Evolutionary conservation across 441 rosid genomes (phyloP), one percentile per base, ranked within the genome.

Genomic region (Pelargonium australe): DNA sequence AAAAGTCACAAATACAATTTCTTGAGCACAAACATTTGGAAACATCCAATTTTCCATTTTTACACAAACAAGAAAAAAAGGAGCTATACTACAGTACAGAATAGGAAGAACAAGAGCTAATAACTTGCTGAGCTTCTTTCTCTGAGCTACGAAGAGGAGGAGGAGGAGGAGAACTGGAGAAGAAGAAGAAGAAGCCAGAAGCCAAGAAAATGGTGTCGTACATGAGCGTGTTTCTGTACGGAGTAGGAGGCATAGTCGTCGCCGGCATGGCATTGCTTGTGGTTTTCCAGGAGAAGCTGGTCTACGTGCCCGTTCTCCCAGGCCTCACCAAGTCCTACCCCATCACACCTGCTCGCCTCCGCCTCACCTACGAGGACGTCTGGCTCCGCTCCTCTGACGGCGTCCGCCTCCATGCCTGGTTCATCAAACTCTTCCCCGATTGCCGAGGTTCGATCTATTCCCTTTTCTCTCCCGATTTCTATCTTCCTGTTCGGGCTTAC

Each of bases 301-400:
- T 94, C 19, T 94, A 94, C 83, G 99, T 94, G 2, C 99, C 99
- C 16, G 96, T 94, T 34, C 84, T 94, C 20, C 97, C 97, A 0
- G 99, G 97, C 9, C 86, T 90, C 75, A 81, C 92, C 73, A 94
- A 91, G 80, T 82, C 94, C 7, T 94, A 94, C 79, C 77, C 91
- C 47, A 83, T 94, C 62, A 87, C 92, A 1, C 97, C 97, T 1
- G 73, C 91, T 60, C 91, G 97, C 68, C 87, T 91, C 73, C 87
- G 84, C 23, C 96, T 95, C 70, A 1, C 49, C 53, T 95, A 88
- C 80, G 96, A 95, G 72, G 97, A 95, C 71, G 91, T 95, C 63
- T 95, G 99, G 99, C 96, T 95, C 77, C 80, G 76, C 82, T 87
- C 97, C 76, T 83, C 94, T 40, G 99, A 95, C 64, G 97, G 96